Evolutionary conservation across 768 basidiomycete genomes (phyloP).

Genomic region (Kwoniella sp.): DNA sequence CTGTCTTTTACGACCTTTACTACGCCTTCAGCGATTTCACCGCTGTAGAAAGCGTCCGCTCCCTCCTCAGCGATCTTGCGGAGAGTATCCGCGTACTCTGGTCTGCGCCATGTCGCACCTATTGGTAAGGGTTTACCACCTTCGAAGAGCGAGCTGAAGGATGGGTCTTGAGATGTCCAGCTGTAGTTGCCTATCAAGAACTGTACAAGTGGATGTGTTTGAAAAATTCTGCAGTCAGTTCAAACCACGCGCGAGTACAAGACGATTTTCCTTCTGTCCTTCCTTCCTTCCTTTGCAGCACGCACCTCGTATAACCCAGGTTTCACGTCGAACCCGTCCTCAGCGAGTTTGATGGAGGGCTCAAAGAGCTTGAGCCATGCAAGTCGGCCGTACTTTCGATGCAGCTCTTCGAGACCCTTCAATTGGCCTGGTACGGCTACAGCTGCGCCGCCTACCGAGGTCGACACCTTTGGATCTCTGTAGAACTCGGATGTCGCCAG

Average conservation of each 20-base stretch:
- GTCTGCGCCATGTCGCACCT: slow-evolving; percentile 28
- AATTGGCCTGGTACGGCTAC: slow-evolving; percentile 89
- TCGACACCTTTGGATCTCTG: slow-evolving; percentile 30
- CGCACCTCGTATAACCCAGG: slow-evolving; percentile 40
- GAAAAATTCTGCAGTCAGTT: background rate
- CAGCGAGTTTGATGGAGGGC: slow-evolving; percentile 71
- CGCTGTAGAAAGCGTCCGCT: slow-evolving; percentile 77
- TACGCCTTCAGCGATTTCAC: slow-evolving; percentile 77
- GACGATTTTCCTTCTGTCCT: no score
- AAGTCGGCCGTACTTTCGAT: slow-evolving; percentile 73
- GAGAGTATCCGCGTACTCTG: slow-evolving; percentile 71
- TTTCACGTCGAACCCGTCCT: slow-evolving; percentile 63
- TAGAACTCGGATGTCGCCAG: slow-evolving; percentile 38
- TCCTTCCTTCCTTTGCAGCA: no score
- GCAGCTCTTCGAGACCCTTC: slow-evolving; percentile 78
- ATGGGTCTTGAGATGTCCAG: slow-evolving; percentile 31
- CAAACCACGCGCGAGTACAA: background rate
- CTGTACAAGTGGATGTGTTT: slow-evolving; percentile 2
- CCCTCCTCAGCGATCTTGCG: slow-evolving; percentile 72
- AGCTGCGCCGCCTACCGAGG: slow-evolving; percentile 70
- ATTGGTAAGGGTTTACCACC: slow-evolving; percentile 27
- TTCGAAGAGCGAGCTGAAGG: slow-evolving; percentile 28
- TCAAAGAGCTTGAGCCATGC: slow-evolving; percentile 75
- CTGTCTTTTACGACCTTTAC: slow-evolving; percentile 68
- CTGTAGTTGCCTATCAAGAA: slow-evolving; percentile 24